A percentile compares a stretch with the other conserved stretches of the same genome.
These are phyloP conservation scores for Ophiocordyceps camponoti-floridani DNA, from an alignment of 2,329 filamentous ascomycete genomes.

Conservation along the genomic window DNA sequence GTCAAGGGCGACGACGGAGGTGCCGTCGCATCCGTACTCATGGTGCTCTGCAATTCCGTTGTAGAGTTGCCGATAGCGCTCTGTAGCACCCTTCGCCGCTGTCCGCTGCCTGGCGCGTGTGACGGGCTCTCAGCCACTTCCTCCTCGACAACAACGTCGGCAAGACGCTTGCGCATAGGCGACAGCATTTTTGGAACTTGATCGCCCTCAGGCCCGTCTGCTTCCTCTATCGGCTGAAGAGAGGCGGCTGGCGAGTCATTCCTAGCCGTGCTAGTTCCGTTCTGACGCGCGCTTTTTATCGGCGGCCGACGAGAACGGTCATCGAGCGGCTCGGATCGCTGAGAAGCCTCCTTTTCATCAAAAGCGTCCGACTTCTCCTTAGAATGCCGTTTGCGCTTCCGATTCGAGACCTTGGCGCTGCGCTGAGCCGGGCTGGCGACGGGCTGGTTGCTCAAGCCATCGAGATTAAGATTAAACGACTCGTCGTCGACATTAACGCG, in stretches of 20 bases:
- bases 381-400: slow-evolving; percentile 20
- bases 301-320: slow-evolving; percentile 6
- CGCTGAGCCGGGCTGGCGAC: slow-evolving; percentile 4
- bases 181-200: slow-evolving; percentile 1
- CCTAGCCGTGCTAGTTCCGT: too few species aligned
- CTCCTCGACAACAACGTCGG: slow-evolving; percentile 6
- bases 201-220: background rate
- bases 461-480: slow-evolving; percentile 37
- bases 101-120: slow-evolving; percentile 37
- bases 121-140: slow-evolving; percentile 27
- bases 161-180: slow-evolving; percentile 2
- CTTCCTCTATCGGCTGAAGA: too few species aligned
- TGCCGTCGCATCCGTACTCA: slow-evolving; percentile 12
- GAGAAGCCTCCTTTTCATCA: slow-evolving; percentile 2
- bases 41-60: slow-evolving; percentile 21
- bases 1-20: slow-evolving; percentile 23
- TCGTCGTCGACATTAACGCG: slow-evolving; percentile 40
- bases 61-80: slow-evolving; percentile 20
- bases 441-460: slow-evolving; percentile 15
- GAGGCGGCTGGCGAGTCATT: too few species aligned
- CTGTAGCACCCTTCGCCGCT: slow-evolving; percentile 20
- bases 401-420: slow-evolving; percentile 26
- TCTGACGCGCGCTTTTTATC: background rate
- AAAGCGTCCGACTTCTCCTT: slow-evolving; percentile 4
- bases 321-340: background rate